phyloP scores from a whole-genome alignment of 164 flowering plant species.

The Umbellularia californica region DNA sequence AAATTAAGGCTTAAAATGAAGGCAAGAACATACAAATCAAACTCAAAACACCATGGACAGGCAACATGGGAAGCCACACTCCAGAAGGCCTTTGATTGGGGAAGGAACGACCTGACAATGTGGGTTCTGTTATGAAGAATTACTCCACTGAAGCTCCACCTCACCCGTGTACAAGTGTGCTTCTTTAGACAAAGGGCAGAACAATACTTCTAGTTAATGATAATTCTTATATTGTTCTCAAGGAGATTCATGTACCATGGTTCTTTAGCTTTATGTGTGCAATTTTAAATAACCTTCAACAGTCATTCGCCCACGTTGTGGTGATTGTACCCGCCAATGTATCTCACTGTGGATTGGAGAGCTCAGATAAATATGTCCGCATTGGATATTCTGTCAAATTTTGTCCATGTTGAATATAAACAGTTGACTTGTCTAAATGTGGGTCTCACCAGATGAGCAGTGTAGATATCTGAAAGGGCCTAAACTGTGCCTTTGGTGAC shows the following conservation, averaged over 20 bases:
- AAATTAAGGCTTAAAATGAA: neutral
- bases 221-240: neutral
- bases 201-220: neutral
- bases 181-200: neutral
- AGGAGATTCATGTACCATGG: neutral
- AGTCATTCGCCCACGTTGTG: neutral
- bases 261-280: neutral
- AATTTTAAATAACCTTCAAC: neutral
- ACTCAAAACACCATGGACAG: neutral
- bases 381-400: neutral
- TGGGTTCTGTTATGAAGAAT: neutral
- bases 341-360: neutral
- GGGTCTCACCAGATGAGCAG: neutral
- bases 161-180: neutral
- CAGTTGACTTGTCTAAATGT: no score
- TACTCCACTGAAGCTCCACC: neutral
- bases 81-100: neutral
- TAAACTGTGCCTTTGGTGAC: no score
- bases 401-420: neutral
- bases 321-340: neutral
- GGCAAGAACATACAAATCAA: neutral
- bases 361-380: neutral
- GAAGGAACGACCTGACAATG: neutral
- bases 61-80: neutral
- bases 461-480: neutral